Conservation (phyloP, 1,284 basidiomycete genomes). For the Pisolithus thermaeus region DNA sequence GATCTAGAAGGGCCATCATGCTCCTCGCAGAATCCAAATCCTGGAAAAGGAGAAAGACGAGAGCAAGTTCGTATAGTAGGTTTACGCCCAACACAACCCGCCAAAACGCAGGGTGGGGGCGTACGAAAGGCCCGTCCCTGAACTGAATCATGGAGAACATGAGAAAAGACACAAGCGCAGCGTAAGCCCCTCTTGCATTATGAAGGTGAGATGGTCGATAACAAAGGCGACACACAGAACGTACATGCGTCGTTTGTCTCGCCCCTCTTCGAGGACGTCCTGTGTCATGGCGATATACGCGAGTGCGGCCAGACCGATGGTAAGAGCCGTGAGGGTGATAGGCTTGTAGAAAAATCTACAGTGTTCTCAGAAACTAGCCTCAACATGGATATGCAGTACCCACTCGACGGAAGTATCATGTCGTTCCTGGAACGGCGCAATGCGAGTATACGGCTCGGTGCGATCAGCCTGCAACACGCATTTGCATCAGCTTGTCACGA, state of each 20-base stretch:
- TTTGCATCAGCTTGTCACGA: slow-evolving; percentile 7
- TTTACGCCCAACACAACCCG: slow-evolving; percentile 70
- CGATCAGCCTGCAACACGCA: slow-evolving; percentile 53
- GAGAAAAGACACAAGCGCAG: slow-evolving; percentile 63
- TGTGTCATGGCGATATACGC: slow-evolving; percentile 76
- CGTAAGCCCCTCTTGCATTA: slow-evolving; percentile 57
- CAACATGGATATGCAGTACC: slow-evolving; percentile 21
- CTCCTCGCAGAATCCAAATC: slow-evolving; percentile 69
- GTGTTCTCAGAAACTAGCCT: neutral
- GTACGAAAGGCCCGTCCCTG: slow-evolving; percentile 76
- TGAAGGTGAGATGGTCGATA: slow-evolving; percentile 7
- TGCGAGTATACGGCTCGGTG: slow-evolving; percentile 74
- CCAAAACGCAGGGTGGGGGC: slow-evolving; percentile 75
- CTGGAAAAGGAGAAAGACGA: slow-evolving; percentile 81
- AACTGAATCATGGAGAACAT: slow-evolving; percentile 81
- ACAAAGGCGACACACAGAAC: slow-evolving; percentile 20
- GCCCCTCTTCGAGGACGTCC: slow-evolving; percentile 72
- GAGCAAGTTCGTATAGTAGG: slow-evolving; percentile 69
- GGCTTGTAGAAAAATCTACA: slow-evolving; percentile 79
- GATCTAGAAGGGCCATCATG: slow-evolving; percentile 75
- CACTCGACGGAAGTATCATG: slow-evolving; percentile 78
- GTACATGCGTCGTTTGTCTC: slow-evolving; percentile 72
- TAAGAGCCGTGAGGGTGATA: slow-evolving; percentile 65
- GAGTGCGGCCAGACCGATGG: slow-evolving; percentile 55
- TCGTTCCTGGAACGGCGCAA: slow-evolving; percentile 74